Percentiles rank a stretch among this genome's conserved stretches.
These are phyloP conservation scores for Colletotrichum chlorophyti DNA, from an alignment of 2,329 filamentous ascomycete species.

Conservation along the genomic window DNA sequence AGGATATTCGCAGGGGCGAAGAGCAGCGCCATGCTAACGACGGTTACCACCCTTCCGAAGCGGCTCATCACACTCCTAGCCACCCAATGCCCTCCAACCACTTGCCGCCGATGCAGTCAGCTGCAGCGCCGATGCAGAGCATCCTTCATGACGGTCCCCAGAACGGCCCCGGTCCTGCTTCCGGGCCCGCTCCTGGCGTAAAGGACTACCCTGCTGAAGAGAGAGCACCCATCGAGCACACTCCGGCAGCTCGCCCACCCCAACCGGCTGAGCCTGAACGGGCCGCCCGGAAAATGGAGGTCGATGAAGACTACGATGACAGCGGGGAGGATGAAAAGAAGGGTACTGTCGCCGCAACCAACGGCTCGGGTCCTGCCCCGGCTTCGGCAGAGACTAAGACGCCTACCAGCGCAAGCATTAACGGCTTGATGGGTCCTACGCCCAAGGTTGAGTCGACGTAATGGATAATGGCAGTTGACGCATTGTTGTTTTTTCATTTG, in stretches of 20 bases:
- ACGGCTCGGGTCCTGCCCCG: constrained; percentile 53
- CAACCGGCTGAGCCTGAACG: constrained; percentile 76
- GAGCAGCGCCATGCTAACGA: constrained; percentile 76
- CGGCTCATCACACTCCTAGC: constrained; percentile 81
- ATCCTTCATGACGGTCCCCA: constrained; percentile 56
- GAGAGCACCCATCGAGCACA: constrained; percentile 55
- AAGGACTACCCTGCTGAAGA: constrained; percentile 68
- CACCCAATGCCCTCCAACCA: constrained; percentile 62
- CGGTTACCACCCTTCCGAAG: constrained; percentile 89
- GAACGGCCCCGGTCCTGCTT: constrained; percentile 39
- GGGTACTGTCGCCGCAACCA: constrained; percentile 42
- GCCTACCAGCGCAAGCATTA: constrained; percentile 55
- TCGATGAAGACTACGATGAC: constrained; percentile 97
- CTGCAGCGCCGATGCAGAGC: constrained; percentile 60
- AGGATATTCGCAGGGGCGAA: constrained; percentile 59
- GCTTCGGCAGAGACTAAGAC: constrained; percentile 60
- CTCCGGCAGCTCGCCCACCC: constrained; percentile 51
- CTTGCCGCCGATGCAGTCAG: constrained; percentile 69
- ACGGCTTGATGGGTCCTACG: constrained; percentile 52
- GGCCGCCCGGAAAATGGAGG: constrained; percentile 92
- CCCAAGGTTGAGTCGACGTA: constrained; percentile 54
- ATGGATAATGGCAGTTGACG: constrained; percentile 20
- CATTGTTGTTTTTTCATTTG: too few species aligned
- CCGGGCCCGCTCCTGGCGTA: constrained; percentile 45
- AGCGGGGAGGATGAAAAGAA: constrained; percentile 87